Base-by-base conservation (phyloP, 2,329 filamentous ascomycete species). In the Penicillium sclerotiorum region DNA sequence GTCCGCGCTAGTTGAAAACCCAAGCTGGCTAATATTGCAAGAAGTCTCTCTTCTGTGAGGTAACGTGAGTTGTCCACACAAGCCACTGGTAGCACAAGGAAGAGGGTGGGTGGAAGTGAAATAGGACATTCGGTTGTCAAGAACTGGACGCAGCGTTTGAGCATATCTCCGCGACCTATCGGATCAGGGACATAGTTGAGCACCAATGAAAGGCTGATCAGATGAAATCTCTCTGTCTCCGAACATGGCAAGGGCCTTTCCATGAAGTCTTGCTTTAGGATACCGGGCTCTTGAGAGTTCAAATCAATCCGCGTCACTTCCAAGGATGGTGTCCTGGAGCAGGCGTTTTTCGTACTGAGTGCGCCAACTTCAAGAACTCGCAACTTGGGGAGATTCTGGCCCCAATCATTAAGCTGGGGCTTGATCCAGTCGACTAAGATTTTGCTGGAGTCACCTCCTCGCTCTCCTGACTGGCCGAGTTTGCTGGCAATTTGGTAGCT, bases 181-280 rank as follows among this genome's bases (percentile, higher is more conserved):
- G 90, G 81, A 59, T 92, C 86, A 0, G 93, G 89, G 3, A 97
- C 92, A 65, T 91, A 99, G 70, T 99, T 99, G 55, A 99, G 78
- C 5, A 99, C 94, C 45, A 99, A 76, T 8, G 91, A 96, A 20
- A 99, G 77, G 42, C 91, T 96, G 63, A 99, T 87, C 44, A 97
- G 83, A 67, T 99, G 90, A 67, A 97, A 97, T 18, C 77, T 77
- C 33, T 91, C 85, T 5, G 80, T 75, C 18, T 79, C 66, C 7
- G 58, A 69, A 5, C 44, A 25, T 0, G 93, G 93, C 3, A 93
- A 70, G 0, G 91, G 89, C 21, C 91, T 81, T 59, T 90, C 75
- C 92, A 99, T 96, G 65, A 99, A 97, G 69, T 99, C 90, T 67
- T 96, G 90, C 69, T 95, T 85, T 49, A 85, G 67, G 58, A 99